phyloP scores from a whole-genome alignment of 805 yeast species.

The Teunomyces aglyptinius region DNA sequence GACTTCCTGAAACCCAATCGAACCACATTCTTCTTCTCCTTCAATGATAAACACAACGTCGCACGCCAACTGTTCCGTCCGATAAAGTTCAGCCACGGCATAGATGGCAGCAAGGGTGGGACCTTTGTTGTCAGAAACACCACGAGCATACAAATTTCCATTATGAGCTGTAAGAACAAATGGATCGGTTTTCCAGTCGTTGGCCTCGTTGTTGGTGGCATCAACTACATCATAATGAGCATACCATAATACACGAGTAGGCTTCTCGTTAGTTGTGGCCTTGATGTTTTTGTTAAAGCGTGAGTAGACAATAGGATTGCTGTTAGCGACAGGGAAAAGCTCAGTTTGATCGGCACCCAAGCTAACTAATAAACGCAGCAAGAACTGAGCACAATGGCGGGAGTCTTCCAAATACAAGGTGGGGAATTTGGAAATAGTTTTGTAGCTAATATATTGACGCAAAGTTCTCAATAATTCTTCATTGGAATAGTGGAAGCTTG shows the following conservation, averaged over 20 bases:
- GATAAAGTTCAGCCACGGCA: slow-evolving; percentile 73
- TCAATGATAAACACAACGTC: slow-evolving; percentile 85
- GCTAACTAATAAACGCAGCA: slow-evolving; percentile 58
- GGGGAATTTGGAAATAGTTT: slow-evolving; percentile 76
- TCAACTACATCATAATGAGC: slow-evolving; percentile 96
- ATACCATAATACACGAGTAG: slow-evolving; percentile 68
- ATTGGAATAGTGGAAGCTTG: slow-evolving; percentile 35
- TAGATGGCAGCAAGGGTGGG: slow-evolving; percentile 84
- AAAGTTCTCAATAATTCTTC: slow-evolving; percentile 66
- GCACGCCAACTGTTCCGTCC: slow-evolving; percentile 49
- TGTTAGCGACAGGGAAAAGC: slow-evolving; percentile 68
- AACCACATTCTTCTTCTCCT: slow-evolving; percentile 96
- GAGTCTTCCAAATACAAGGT: slow-evolving; percentile 72
- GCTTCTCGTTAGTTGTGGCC: slow-evolving; percentile 3
- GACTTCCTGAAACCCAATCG: slow-evolving; percentile 75
- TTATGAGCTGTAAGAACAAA: slow-evolving; percentile 70
- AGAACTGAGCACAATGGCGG: slow-evolving; percentile 78
- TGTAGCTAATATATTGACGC: slow-evolving; percentile 59
- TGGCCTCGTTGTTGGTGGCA: slow-evolving; percentile 53
- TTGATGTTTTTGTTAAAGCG: slow-evolving; percentile 51
- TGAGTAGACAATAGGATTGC: slow-evolving; percentile 85
- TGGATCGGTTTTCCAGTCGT: slow-evolving; percentile 75
- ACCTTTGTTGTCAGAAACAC: slow-evolving; percentile 93
- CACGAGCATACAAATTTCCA: slow-evolving; percentile 88
- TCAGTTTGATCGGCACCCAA: slow-evolving; percentile 70